These are phyloP conservation scores for Hericium alpestre DNA, from an alignment of 768 basidiomycete genomes.

Conservation along the genomic window DNA sequence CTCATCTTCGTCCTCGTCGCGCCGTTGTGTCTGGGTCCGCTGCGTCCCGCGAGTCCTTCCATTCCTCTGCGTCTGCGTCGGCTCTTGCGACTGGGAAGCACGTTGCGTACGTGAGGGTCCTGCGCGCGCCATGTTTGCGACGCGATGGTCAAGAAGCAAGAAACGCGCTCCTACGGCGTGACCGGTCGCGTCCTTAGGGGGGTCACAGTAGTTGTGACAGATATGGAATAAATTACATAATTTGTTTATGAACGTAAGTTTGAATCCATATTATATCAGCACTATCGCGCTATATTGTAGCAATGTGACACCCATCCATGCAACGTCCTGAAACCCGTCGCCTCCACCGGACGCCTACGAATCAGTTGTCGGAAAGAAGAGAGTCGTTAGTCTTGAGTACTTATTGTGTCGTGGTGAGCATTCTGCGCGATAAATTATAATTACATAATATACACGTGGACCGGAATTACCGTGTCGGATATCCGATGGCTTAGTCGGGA, in stretches of 20 bases:
- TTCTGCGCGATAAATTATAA: not conserved
- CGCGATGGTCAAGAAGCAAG: not conserved
- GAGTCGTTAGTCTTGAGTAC: not conserved
- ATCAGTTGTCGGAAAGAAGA: not conserved
- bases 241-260: too few species aligned
- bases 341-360: not conserved
- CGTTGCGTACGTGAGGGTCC: conserved; percentile 30
- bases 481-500: not conserved
- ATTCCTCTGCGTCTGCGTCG: conserved; percentile 19
- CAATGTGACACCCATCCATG: not conserved
- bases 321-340: not conserved
- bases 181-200: not conserved
- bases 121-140: conserved; percentile 21
- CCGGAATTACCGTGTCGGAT: too few species aligned
- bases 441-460: too few species aligned
- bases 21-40: conserved; percentile 21
- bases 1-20: conserved; percentile 23
- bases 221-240: too few species aligned
- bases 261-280: not conserved
- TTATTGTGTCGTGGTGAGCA: not conserved
- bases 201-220: too few species aligned
- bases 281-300: too few species aligned
- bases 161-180: not conserved
- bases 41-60: conserved; percentile 6
- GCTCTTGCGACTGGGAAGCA: conserved; percentile 20